Base-by-base conservation (phyloP, 1,284 basidiomycete genomes). In the Microbotryum silenes-acaulis region DNA sequence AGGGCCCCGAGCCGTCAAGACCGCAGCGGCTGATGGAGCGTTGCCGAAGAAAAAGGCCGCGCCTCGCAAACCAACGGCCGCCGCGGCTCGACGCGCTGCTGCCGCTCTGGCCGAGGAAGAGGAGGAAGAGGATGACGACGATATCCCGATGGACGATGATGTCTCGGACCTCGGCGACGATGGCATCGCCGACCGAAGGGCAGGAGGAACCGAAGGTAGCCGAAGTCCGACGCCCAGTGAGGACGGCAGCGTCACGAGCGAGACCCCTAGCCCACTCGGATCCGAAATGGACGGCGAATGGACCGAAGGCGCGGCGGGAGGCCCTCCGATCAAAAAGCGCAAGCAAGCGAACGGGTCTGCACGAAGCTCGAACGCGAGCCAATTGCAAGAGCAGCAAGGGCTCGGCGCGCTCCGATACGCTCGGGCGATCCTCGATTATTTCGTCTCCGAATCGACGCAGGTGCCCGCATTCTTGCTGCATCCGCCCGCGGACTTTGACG, bases 361-460 rank as follows among this genome's bases (percentile, higher is more conserved):
- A 18, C 37, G 37, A 18, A 42, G 37, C 37, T 42, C 37, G 37
- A 42, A 42, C 37, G 37, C 49, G 44, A 16, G 52, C 47, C 25
- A 46, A 33, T 66, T 59, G 51, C 63, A 61, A 31, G 59, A 54
- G 44, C 69, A 65, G 59, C 66, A 65, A 42, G 63, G 63, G 6
- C 62, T 75, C 51, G 75, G 75, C 1, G 77, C 79, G 21, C 76
- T 78, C 57, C 74, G 77, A 27, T 98, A 98, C 73, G 91, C 88
- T 51, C 93, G 97, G 75, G 88, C 93, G 74, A 93, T 99, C 65
- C 81, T 99, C 70, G 94, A 98, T 79, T 98, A 97, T 77, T 99
- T 98, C 77, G 93, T 99, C 71, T 97, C 94, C 51, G 96, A 99
- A 76, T 89, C 91, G 49, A 90, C 89, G 67, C 89, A 93, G 73